phyloP scores from a whole-genome alignment of 1,284 basidiomycete species.

The Coniferiporia sulphurascens region DNA sequence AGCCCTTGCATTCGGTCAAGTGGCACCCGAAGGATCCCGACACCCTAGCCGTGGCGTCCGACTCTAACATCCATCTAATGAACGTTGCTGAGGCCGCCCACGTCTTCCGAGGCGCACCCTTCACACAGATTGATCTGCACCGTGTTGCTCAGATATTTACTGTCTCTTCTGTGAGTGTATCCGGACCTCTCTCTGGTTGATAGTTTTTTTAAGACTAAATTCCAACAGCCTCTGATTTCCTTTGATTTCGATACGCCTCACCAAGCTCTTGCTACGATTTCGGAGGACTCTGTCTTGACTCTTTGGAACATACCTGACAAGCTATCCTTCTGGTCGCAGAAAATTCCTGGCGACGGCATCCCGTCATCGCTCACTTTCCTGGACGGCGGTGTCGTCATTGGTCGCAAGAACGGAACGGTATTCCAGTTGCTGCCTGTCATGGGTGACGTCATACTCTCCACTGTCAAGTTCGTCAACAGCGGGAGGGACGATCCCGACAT shows the following conservation, averaged over 20 bases:
- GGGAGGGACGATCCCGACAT: slow-evolving; percentile 66
- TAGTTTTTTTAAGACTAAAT: background rate
- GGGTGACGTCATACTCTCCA: slow-evolving; percentile 67
- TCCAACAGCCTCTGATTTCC: slow-evolving; percentile 59
- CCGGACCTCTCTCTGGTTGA: background rate
- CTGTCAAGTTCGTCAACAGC: slow-evolving; percentile 70
- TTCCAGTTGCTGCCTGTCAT: slow-evolving; percentile 72
- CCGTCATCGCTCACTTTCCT: slow-evolving; percentile 78
- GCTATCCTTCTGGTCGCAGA: slow-evolving; percentile 65
- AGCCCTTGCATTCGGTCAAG: slow-evolving; percentile 70
- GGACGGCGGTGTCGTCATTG: slow-evolving; percentile 72
- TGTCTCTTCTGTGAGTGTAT: slow-evolving; percentile 56
- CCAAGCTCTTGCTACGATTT: slow-evolving; percentile 70
- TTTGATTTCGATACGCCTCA: slow-evolving; percentile 77
- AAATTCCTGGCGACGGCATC: slow-evolving; percentile 67
- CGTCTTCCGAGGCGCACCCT: slow-evolving; percentile 53
- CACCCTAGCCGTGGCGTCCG: slow-evolving; percentile 72
- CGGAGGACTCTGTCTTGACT: slow-evolving; percentile 71
- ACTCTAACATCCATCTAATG: slow-evolving; percentile 65
- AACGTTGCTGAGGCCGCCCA: slow-evolving; percentile 58
- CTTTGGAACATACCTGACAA: slow-evolving; percentile 75
- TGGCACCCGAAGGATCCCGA: slow-evolving; percentile 77
- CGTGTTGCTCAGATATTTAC: slow-evolving; percentile 62
- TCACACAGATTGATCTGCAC: slow-evolving; percentile 59
- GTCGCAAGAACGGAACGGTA: slow-evolving; percentile 73